Conservation (phyloP, 2,329 filamentous ascomycete species). For the Phialemonium atrogriseum region DNA sequence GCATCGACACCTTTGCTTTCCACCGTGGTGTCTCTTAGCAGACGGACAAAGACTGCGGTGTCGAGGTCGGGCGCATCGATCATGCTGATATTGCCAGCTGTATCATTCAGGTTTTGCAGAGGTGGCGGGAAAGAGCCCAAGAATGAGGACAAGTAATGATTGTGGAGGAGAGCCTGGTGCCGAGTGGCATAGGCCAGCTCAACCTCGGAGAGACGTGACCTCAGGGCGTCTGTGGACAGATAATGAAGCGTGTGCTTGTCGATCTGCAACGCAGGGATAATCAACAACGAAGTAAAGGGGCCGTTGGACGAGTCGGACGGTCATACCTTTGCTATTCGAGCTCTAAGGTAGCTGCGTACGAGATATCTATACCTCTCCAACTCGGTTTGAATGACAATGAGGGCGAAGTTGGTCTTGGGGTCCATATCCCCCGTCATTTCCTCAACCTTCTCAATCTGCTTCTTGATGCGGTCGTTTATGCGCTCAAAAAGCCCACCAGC, state of each 20-base stretch:
- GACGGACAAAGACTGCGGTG: constrained; percentile 74
- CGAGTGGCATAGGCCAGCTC: constrained; percentile 77
- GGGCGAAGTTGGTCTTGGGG: constrained; percentile 81
- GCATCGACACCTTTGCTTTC: constrained; percentile 54
- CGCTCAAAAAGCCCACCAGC: constrained; percentile 71
- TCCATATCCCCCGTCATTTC: constrained; percentile 75
- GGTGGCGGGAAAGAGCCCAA: constrained; percentile 70
- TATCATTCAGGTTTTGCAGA: constrained; percentile 83
- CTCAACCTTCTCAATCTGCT: constrained; percentile 28
- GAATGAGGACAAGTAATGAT: constrained; percentile 81
- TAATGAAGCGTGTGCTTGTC: constrained; percentile 71
- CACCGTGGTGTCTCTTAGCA: constrained; percentile 53
- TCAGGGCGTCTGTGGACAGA: constrained; percentile 46
- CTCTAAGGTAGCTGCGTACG: constrained; percentile 71
- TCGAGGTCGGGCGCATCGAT: constrained; percentile 79
- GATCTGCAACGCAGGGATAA: constrained; percentile 41
- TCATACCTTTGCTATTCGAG: constrained; percentile 75
- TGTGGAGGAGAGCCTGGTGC: constrained; percentile 76
- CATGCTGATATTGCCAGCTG: constrained; percentile 84
- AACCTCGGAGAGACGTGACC: constrained; percentile 59
- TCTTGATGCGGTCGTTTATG: constrained; percentile 54
- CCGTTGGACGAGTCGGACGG: constrained; percentile 17
- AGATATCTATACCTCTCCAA: constrained; percentile 91
- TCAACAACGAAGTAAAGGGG: constrained; percentile 1
- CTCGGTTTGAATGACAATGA: constrained; percentile 95